phyloP scores from a whole-genome alignment of 1,139 yeast species.

The Lodderomyces beijingensis region DNA sequence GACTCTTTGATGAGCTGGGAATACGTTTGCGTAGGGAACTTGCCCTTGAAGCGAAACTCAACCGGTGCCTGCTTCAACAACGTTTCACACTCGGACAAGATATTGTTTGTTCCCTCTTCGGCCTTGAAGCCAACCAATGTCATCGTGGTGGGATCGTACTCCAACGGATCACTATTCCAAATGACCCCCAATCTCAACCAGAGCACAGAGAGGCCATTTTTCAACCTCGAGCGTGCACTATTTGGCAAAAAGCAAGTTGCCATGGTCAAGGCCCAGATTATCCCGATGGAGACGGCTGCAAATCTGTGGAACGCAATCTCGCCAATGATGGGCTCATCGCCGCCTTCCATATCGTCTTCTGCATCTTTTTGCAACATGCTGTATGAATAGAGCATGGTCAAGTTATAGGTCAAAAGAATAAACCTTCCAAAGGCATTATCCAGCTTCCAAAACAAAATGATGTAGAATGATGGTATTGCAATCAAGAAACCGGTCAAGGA shows the following conservation, averaged over 20 bases:
- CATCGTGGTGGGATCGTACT: constrained; percentile 21
- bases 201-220: constrained; percentile 58
- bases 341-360: constrained; percentile 68
- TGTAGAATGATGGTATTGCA: constrained; percentile 62
- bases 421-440: constrained; percentile 70
- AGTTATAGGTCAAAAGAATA: constrained; percentile 69
- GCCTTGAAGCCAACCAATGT: constrained; percentile 50
- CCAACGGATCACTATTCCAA: constrained; percentile 62
- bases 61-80: constrained; percentile 69
- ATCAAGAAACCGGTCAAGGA: constrained; percentile 56
- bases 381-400: constrained; percentile 74
- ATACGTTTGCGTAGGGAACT: constrained; percentile 56
- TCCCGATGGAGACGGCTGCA: constrained; percentile 67
- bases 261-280: constrained; percentile 71
- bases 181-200: constrained; percentile 79
- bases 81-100: constrained; percentile 59
- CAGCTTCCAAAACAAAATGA: constrained; percentile 61
- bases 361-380: constrained; percentile 59
- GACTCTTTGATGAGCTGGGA: constrained; percentile 50
- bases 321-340: constrained; percentile 61
- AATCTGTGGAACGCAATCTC: constrained; percentile 80
- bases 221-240: constrained; percentile 66
- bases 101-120: constrained; percentile 47
- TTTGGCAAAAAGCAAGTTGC: constrained; percentile 65
- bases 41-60: constrained; percentile 73